Evolutionary conservation across 2,329 filamentous ascomycete genomes (phyloP), one percentile per base, ranked within the genome.

Genomic region (Fusarium sp.): DNA sequence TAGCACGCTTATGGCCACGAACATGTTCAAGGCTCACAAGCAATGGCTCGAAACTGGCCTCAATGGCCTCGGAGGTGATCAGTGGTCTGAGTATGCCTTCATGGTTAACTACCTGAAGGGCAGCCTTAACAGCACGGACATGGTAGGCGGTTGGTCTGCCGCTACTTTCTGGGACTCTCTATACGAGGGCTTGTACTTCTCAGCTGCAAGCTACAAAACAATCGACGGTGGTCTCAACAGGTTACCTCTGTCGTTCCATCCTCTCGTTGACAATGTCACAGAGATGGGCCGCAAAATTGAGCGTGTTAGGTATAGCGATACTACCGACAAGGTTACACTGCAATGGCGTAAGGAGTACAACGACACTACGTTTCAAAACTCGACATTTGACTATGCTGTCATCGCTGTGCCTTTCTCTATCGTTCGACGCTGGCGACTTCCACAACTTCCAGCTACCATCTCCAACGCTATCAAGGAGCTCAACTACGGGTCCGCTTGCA

Each of bases 31-130:
- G 0, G 60, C 60, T 3, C 60, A 63, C 23, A 63, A 63, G 5
- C 58, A 63, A 10, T 63, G 58, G 58, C 58, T 63, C 0, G 58
- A 63, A 10, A 63, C 58, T 2, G 60, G 60, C 1, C 28, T 63
- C 0, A 63, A 63, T 1, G 60, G 60, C 0, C 58, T 63, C 0
- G 60, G 60, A 0, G 60, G 60, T 3, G 60, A 63, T 6, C 60
- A 63, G 3, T 63, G 58, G 58, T 63, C 60, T 0, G 58, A 63
- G 6, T 63, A 57, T 6, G 60, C 60, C 0, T 63, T 63, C 0
- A 57, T 63, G 58, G 60, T 63, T 3, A 48, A 63, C 49, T 57
- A 63, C 21, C 20, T 63, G 3, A 63, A 63, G 31, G 60, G 42
- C 0, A 63, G 49, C 4, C 26, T 57, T 0, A 63, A 63, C 26